Conservation (phyloP, 1,139 yeast genomes). For the Citeromyces hawaiiensis region DNA sequence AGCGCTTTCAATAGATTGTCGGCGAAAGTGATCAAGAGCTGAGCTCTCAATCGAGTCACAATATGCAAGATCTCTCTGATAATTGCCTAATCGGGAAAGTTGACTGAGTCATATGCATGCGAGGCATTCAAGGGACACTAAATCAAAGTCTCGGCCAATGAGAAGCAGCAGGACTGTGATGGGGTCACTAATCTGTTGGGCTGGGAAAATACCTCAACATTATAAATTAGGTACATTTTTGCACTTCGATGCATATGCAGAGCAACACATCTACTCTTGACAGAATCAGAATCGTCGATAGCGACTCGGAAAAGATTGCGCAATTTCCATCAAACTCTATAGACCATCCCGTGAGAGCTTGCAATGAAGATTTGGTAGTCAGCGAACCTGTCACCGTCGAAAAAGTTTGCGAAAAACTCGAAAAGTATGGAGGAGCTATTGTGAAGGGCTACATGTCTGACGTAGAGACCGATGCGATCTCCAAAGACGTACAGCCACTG, state of each 20-base stretch:
- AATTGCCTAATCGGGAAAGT: not conserved
- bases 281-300: not conserved
- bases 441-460: slow-evolving; percentile 10
- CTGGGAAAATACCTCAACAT: not conserved
- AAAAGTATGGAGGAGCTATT: slow-evolving; percentile 13
- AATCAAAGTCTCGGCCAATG: not conserved
- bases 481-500: slow-evolving; percentile 11
- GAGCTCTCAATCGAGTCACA: too few relatives aligned
- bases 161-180: not conserved
- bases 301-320: not conserved
- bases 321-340: not conserved
- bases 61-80: not conserved
- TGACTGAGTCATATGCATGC: slow-evolving; percentile 1
- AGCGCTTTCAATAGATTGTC: too few relatives aligned
- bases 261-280: not conserved
- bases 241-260: not conserved
- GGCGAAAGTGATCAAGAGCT: too few relatives aligned
- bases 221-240: not conserved
- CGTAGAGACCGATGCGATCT: slow-evolving; percentile 8
- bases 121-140: not conserved
- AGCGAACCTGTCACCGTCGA: slow-evolving; percentile 5
- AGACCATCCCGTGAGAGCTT: slow-evolving; percentile 1
- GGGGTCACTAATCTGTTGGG: not conserved
- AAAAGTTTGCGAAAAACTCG: slow-evolving; percentile 7
- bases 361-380: slow-evolving; percentile 7